Conservation (phyloP, 75 land plant genomes). For the Selaginella tamariscina region DNA sequence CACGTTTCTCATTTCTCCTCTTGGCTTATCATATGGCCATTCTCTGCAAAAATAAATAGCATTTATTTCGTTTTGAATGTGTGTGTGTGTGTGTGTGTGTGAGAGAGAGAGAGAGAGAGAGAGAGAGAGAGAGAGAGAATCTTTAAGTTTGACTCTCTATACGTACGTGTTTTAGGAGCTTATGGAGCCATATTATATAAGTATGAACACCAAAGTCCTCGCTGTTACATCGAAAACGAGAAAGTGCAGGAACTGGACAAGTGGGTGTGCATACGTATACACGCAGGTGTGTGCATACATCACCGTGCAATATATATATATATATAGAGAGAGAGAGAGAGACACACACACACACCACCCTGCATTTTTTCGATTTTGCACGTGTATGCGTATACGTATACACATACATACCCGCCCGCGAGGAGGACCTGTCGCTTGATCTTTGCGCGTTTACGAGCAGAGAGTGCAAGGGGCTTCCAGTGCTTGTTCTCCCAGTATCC, state of each 20-base stretch:
- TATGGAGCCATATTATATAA: no score
- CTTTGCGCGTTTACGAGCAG: constrained; percentile 66
- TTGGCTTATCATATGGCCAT: constrained; percentile 84
- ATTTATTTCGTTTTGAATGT: not conserved
- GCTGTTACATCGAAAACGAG: not conserved
- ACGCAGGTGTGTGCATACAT: not conserved
- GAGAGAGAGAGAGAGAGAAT: not conserved
- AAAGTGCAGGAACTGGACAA: not conserved
- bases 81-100: not conserved
- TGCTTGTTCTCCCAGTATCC: constrained; percentile 78
- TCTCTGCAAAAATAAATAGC: constrained; percentile 32
- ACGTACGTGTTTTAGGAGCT: no score
- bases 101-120: not conserved
- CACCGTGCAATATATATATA: not conserved
- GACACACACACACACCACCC: not conserved
- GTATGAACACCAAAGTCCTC: not conserved
- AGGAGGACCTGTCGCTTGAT: constrained; percentile 70
- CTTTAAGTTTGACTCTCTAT: not conserved
- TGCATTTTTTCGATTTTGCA: not conserved
- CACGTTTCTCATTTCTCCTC: constrained; percentile 55
- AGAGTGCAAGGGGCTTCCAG: constrained; percentile 76
- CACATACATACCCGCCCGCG: constrained; percentile 49
- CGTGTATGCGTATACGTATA: not conserved
- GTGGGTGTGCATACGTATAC: not conserved
- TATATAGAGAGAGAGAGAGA: not conserved